phyloP scores from a whole-genome alignment of 2,329 filamentous ascomycete genomes.

The Aspergillus sp. region DNA sequence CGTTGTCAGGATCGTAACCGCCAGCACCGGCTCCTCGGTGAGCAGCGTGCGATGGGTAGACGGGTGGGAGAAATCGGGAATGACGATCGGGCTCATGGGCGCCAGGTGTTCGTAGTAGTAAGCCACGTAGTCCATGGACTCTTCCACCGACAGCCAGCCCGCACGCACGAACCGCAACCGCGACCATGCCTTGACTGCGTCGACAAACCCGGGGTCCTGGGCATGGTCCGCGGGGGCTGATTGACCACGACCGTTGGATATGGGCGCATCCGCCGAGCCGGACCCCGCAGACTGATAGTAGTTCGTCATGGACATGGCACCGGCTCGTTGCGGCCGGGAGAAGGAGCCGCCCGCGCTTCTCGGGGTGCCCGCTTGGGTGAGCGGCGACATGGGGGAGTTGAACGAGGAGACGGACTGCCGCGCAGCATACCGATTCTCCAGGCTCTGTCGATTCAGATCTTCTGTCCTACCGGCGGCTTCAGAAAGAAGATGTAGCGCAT shows the following conservation, averaged over 20 bases:
- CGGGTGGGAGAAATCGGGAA: conserved; percentile 84
- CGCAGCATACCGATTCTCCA: conserved; percentile 45
- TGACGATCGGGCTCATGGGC: conserved; percentile 88
- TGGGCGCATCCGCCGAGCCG: conserved; percentile 26
- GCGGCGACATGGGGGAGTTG: conserved; percentile 36
- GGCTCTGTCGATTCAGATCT: conserved; percentile 49
- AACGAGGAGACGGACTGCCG: conserved; percentile 41
- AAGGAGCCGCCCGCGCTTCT: conserved; percentile 35
- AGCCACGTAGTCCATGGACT: conserved; percentile 90
- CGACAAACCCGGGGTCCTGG: conserved; percentile 45
- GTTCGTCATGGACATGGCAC: conserved; percentile 49
- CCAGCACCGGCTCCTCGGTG: conserved; percentile 87
- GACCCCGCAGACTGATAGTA: conserved; percentile 45
- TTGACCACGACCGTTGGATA: conserved; percentile 26
- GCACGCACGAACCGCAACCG: conserved; percentile 92
- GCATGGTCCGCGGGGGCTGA: conserved; percentile 26
- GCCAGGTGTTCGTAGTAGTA: conserved; percentile 94
- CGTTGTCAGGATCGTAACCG: conserved; percentile 87
- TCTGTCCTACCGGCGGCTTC: conserved; percentile 67
- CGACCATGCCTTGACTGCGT: conserved; percentile 83
- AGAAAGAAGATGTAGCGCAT: conserved; percentile 87
- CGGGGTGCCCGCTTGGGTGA: conserved; percentile 34
- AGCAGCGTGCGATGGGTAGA: conserved; percentile 76
- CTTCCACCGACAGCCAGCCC: conserved; percentile 91
- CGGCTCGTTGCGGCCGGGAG: conserved; percentile 38